Evolutionary conservation across 495 filamentous ascomycete species (phyloP).

Genomic region (Poronia punctata): DNA sequence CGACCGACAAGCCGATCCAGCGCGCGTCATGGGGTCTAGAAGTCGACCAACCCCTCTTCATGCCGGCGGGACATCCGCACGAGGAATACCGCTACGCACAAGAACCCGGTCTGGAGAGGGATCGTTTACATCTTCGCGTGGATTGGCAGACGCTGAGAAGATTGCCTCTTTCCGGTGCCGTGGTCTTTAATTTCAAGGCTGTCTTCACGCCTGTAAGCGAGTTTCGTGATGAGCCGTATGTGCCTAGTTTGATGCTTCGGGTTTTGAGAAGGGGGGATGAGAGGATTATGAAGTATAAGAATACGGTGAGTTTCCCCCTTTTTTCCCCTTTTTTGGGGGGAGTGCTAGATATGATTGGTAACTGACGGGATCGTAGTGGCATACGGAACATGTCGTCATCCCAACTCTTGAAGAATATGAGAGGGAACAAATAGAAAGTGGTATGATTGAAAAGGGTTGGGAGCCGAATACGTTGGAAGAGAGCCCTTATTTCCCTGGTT

Average conservation of each 20-base stretch:
- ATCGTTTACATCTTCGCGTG: constrained; percentile 66
- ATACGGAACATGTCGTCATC: constrained; percentile 69
- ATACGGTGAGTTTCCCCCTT: no score
- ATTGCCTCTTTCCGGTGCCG: constrained; percentile 64
- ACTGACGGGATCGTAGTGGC: no score
- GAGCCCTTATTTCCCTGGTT: constrained; percentile 73
- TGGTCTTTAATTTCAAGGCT: constrained; percentile 91
- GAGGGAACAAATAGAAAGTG: constrained; percentile 61
- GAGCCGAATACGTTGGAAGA: constrained; percentile 71
- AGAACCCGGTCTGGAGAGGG: constrained; percentile 46
- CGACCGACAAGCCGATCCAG: constrained; percentile 70
- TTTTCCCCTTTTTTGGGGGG: no score
- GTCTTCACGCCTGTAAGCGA: constrained; percentile 72
- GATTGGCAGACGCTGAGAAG: constrained; percentile 90
- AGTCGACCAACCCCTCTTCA: constrained; percentile 68
- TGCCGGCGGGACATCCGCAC: constrained; percentile 68
- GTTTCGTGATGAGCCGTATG: constrained; percentile 66
- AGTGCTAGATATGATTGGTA: no score
- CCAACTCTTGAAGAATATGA: constrained; percentile 62
- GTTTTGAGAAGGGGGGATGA: constrained; percentile 67
- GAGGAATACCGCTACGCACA: constrained; percentile 51
- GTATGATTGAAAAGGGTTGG: constrained; percentile 58
- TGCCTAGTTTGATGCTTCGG: constrained; percentile 63
- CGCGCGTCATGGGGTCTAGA: constrained; percentile 86
- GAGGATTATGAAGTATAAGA: constrained; percentile 76